Conservation (phyloP, 208 protist species). For the Trypanosoma congolense region DNA sequence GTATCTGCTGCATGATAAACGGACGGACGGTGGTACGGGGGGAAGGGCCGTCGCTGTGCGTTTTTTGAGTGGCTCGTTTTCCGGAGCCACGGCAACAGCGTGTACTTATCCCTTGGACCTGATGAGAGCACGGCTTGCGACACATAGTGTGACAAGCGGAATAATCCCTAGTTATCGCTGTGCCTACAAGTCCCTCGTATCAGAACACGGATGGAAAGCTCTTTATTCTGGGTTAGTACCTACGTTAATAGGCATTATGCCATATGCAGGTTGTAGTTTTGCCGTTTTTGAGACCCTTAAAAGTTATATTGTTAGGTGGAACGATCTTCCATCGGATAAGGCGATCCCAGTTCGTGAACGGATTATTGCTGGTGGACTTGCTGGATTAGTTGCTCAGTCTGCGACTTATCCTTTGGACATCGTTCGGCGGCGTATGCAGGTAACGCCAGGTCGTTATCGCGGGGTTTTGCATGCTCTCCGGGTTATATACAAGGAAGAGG, state of each 20-base stretch:
- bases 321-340: conserved; percentile 53
- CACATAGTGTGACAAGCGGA: conserved; percentile 48
- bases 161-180: conserved; percentile 66
- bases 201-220: conserved; percentile 46
- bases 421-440: conserved; percentile 91
- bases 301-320: conserved; percentile 46
- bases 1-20: conserved; percentile 15
- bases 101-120: conserved; percentile 93
- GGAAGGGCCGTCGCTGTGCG: conserved; percentile 40
- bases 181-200: conserved; percentile 57
- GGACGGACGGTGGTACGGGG: conserved; percentile 33
- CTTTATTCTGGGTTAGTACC: conserved; percentile 85
- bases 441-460: conserved; percentile 68
- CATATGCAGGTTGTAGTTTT: conserved; percentile 93
- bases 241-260: conserved; percentile 91
- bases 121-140: conserved; percentile 88
- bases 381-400: conserved; percentile 90
- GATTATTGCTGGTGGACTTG: conserved; percentile 69
- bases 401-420: conserved; percentile 93
- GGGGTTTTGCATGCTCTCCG: conserved; percentile 57
- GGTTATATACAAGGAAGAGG: conserved; percentile 73
- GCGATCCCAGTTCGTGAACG: conserved; percentile 67
- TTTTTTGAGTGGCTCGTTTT: conserved; percentile 84
- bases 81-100: conserved; percentile 89
- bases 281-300: conserved; percentile 90